phyloP scores from a whole-genome alignment of 352 stramenopile genomes.

The Globisporangium cylindrosporum region DNA sequence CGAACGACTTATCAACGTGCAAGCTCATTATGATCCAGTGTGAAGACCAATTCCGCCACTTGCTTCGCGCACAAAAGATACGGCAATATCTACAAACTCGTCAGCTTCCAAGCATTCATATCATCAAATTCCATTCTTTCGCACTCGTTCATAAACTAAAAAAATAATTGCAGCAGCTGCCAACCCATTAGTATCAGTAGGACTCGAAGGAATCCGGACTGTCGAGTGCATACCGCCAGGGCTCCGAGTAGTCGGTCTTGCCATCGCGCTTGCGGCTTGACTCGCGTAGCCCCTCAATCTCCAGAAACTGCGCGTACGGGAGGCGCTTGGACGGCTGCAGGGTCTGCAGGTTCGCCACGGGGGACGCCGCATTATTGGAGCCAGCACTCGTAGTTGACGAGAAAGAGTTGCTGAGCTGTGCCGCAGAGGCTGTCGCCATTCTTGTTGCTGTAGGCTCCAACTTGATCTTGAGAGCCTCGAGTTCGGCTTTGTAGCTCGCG shows the following conservation, averaged over 20 bases:
- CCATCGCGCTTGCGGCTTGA: slow-evolving; percentile 47
- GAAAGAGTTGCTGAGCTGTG: slow-evolving; percentile 9
- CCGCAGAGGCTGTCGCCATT: not conserved
- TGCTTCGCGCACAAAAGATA: no score
- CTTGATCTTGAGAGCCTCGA: not conserved
- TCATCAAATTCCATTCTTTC: not conserved
- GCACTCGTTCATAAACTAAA: not conserved
- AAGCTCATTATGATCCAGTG: no score
- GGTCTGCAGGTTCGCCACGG: slow-evolving; percentile 15
- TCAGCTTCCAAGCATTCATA: not conserved
- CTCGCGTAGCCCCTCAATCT: slow-evolving; percentile 79
- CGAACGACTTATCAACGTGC: no score
- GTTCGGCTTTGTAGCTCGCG: slow-evolving; percentile 5
- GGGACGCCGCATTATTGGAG: not conserved
- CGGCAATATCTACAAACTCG: not conserved
- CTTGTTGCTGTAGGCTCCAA: not conserved
- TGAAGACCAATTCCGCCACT: no score
- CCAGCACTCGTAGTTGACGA: slow-evolving; percentile 1
- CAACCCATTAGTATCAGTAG: not conserved
- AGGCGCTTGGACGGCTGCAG: slow-evolving; percentile 54
- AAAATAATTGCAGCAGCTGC: not conserved
- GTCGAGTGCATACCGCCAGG: slow-evolving; percentile 20
- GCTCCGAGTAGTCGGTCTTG: slow-evolving; percentile 41
- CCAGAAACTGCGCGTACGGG: slow-evolving; percentile 75
- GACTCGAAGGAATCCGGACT: slow-evolving; percentile 2